A percentile compares a stretch with the other conserved stretches of the same genome.
Evolutionary conservation across 2,329 filamentous ascomycete species (phyloP).

Genomic region (Ceratocystis colombiana): DNA sequence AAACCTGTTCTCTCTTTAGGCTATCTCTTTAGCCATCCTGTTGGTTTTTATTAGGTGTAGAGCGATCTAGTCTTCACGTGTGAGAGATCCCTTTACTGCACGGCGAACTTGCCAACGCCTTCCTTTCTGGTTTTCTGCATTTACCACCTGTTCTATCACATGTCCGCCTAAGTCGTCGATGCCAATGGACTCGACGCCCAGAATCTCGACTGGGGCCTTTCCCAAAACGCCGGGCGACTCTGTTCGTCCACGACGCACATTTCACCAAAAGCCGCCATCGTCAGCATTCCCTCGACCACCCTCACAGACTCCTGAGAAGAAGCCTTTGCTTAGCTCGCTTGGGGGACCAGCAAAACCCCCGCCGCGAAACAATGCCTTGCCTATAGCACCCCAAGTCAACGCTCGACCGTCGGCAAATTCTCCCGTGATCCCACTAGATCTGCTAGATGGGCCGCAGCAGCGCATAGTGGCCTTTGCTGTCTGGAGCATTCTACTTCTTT

Average conservation of each 20-base stretch:
- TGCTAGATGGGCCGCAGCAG: constrained; percentile 85
- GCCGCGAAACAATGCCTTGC: constrained; percentile 32
- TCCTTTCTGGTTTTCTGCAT: neutral
- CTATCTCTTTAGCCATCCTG: too few relatives aligned
- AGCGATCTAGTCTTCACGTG: too few relatives aligned
- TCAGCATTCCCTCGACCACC: constrained; percentile 18
- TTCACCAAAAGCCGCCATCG: constrained; percentile 19
- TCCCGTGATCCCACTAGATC: constrained; percentile 68
- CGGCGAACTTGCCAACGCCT: neutral
- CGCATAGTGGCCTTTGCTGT: constrained; percentile 76
- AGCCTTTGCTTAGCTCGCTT: neutral
- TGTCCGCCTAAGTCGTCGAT: constrained; percentile 15
- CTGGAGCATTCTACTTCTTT: constrained; percentile 65
- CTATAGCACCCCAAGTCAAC: constrained; percentile 38
- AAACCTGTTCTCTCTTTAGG: too few relatives aligned
- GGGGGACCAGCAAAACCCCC: neutral
- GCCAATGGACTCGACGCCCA: constrained; percentile 25
- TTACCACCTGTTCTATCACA: constrained; percentile 4
- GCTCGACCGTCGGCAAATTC: constrained; percentile 30
- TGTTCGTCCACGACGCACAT: constrained; percentile 24
- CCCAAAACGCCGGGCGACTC: constrained; percentile 24
- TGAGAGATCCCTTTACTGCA: too few relatives aligned
- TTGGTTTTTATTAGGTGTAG: too few relatives aligned
- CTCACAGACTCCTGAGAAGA: constrained; percentile 18
- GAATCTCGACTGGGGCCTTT: constrained; percentile 24